Evolutionary conservation across 2,329 filamentous ascomycete species (phyloP).

Genomic region (Chaetomiaceae sp.): DNA sequence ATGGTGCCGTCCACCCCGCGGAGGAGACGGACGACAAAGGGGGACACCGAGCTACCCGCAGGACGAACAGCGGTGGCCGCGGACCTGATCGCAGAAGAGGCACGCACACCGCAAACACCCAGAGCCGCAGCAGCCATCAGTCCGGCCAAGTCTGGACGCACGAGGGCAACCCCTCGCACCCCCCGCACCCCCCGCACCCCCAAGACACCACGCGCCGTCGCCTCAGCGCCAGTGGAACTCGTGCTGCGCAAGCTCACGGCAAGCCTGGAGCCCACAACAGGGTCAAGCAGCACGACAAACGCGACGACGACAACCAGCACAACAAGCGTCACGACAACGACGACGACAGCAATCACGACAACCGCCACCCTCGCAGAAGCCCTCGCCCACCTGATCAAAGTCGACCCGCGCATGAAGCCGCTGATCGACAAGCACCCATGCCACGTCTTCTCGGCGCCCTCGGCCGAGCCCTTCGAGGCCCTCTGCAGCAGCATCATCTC

Average conservation of each 20-base stretch:
- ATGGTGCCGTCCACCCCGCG: conserved; percentile 22
- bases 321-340: conserved; percentile 20
- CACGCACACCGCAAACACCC: conserved; percentile 34
- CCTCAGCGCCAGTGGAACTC: conserved; percentile 31
- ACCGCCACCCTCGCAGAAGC: conserved; percentile 70
- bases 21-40: conserved; percentile 24
- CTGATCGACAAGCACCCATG: conserved; percentile 74
- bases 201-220: conserved; percentile 58
- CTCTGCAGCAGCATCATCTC: conserved; percentile 86
- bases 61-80: conserved; percentile 46
- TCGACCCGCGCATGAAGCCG: conserved; percentile 66
- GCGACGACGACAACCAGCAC: too few species aligned
- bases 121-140: conserved; percentile 43
- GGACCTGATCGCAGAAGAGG: conserved; percentile 35
- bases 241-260: conserved; percentile 36
- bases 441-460: conserved; percentile 71
- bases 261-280: conserved; percentile 23
- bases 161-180: conserved; percentile 68
- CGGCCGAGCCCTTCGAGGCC: conserved; percentile 84
- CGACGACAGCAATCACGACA: conserved; percentile 61
- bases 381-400: conserved; percentile 64
- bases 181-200: conserved; percentile 67
- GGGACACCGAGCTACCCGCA: conserved; percentile 35
- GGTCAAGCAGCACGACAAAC: too few species aligned
- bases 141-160: conserved; percentile 57